phyloP scores from a whole-genome alignment of 1,139 yeast species.

The Taphrina betulina region DNA sequence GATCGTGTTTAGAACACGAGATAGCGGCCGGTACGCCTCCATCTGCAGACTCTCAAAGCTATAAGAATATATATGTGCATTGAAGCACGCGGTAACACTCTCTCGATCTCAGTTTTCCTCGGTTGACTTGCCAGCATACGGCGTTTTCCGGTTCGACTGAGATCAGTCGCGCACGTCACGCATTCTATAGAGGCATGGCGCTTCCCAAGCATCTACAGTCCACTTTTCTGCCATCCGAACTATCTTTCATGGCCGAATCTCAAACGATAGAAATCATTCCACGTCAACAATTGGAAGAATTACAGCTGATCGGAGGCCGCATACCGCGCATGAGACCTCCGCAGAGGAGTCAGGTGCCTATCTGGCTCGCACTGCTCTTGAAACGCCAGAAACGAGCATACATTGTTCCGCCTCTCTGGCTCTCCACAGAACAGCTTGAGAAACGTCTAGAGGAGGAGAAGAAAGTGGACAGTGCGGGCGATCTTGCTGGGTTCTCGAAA shows the following conservation, averaged over 20 bases:
- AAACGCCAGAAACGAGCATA: conserved; percentile 84
- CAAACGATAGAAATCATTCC: conserved; percentile 72
- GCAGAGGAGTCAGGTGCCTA: conserved; percentile 68
- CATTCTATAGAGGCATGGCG: conserved; percentile 57
- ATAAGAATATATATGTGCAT: no score
- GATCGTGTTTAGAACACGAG: no score
- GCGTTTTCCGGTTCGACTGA: no score
- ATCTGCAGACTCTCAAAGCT: no score
- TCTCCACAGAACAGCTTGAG: conserved; percentile 58
- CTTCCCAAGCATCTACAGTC: conserved; percentile 58
- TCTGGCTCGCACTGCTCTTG: conserved; percentile 83
- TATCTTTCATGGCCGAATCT: conserved; percentile 82
- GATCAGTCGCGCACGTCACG: no score
- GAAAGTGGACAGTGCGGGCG: conserved; percentile 49
- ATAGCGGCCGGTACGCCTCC: no score
- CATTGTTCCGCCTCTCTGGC: conserved; percentile 85
- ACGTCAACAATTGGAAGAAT: conserved; percentile 62
- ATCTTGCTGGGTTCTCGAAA: conserved; percentile 52
- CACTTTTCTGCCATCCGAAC: conserved; percentile 72
- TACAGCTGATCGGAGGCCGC: conserved; percentile 63
- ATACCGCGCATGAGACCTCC: conserved; percentile 55
- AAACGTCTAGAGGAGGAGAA: conserved; percentile 68
- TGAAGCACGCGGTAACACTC: no score
- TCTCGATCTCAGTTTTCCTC: no score
- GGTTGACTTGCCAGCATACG: no score